Conservation (phyloP, 2,329 filamentous ascomycete species). For the Ophiosphaerella herpotricha region DNA sequence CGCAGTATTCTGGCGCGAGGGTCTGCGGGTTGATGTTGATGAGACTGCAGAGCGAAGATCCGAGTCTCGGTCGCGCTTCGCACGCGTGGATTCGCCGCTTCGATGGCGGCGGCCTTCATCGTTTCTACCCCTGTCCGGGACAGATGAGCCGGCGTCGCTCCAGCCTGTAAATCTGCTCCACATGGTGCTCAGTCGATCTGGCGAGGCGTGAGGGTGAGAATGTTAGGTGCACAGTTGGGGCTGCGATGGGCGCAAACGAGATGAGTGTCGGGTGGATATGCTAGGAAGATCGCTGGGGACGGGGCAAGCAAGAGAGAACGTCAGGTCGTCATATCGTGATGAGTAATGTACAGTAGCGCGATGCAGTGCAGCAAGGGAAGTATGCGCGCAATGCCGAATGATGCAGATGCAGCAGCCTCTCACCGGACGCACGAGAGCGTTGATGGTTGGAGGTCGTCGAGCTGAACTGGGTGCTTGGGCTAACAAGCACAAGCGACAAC, state of each 20-base stretch:
- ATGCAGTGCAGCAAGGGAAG: slow-evolving; percentile 14
- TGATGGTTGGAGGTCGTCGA: slow-evolving; percentile 19
- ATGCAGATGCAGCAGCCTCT: slow-evolving; percentile 17
- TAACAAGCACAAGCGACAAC: slow-evolving; percentile 5
- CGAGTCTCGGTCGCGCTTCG: slow-evolving; percentile 36
- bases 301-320: slow-evolving; percentile 23
- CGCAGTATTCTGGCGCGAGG: slow-evolving; percentile 35
- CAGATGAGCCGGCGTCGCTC: slow-evolving; percentile 39
- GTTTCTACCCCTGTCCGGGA: slow-evolving; percentile 29
- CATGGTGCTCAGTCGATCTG: slow-evolving; percentile 30
- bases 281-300: slow-evolving; percentile 33
- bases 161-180: slow-evolving; percentile 47
- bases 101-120: slow-evolving; percentile 31
- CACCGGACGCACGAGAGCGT: slow-evolving; percentile 18
- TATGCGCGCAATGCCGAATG: slow-evolving; percentile 23
- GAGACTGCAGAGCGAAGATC: slow-evolving; percentile 44
- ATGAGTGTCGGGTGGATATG: slow-evolving; percentile 15
- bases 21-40: slow-evolving; percentile 39
- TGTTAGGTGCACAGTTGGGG: slow-evolving; percentile 20
- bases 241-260: slow-evolving; percentile 27
- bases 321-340: slow-evolving; percentile 23
- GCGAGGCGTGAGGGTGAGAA: slow-evolving; percentile 16
- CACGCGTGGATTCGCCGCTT: slow-evolving; percentile 30
- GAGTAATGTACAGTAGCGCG: slow-evolving; percentile 14
- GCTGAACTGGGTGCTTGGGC: slow-evolving; percentile 19